Evolutionary conservation across 1,284 basidiomycete genomes (phyloP).

Genomic region (Heliocybe sulcata): DNA sequence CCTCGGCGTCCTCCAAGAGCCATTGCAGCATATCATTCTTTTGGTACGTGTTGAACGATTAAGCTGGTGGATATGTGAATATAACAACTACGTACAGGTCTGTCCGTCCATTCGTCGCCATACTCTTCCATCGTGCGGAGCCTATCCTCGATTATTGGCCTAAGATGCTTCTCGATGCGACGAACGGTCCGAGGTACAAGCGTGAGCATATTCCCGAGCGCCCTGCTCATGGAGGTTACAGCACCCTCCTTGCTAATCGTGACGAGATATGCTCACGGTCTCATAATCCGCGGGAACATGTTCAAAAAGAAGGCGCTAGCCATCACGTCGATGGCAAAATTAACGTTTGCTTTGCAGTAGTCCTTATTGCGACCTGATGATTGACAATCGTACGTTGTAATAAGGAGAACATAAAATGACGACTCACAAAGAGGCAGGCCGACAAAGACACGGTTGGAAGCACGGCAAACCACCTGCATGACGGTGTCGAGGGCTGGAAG

Average conservation of each 20-base stretch:
- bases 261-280: constrained; percentile 8
- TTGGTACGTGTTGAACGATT: neutral
- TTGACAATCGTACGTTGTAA: neutral
- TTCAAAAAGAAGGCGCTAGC: constrained; percentile 10
- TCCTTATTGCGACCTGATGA: constrained; percentile 20
- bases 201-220: constrained; percentile 2
- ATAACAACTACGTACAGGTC: constrained; percentile 14
- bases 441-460: constrained; percentile 39
- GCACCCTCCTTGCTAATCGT: neutral
- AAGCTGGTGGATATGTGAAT: neutral
- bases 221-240: constrained; percentile 4
- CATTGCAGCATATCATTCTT: constrained; percentile 20
- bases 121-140: constrained; percentile 6
- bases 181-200: neutral
- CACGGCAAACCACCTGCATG: constrained; percentile 32
- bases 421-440: constrained; percentile 30
- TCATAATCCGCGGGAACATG: constrained; percentile 13
- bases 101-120: constrained; percentile 16
- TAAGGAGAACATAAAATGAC: neutral
- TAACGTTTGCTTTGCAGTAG: constrained; percentile 19
- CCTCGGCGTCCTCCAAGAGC: constrained; percentile 17
- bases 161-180: constrained; percentile 5
- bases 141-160: constrained; percentile 15
- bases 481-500: constrained; percentile 28
- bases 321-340: constrained; percentile 12